phyloP scores from a whole-genome alignment of 2,329 filamentous ascomycete species.

The Claviceps arundinis region DNA sequence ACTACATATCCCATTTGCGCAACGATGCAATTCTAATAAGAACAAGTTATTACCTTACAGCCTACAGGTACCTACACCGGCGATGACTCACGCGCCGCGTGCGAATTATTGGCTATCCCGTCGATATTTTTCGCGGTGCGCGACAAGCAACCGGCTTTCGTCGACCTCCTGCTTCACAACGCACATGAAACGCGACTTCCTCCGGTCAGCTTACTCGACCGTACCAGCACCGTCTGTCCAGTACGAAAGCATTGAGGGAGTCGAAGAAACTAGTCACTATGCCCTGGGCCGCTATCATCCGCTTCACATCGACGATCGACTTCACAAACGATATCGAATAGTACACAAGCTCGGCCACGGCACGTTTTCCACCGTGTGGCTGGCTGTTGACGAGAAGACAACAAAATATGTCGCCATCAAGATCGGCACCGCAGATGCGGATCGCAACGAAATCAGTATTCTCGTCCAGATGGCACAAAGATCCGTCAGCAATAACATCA shows the following conservation, averaged over 20 bases:
- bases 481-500: constrained; percentile 4
- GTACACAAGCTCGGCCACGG: background rate
- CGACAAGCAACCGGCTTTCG: background rate
- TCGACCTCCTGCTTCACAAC: background rate
- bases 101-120: background rate
- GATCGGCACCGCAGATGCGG: constrained; percentile 16
- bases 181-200: background rate
- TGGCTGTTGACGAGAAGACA: background rate
- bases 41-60: too few relatives aligned
- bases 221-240: background rate
- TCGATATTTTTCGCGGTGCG: background rate
- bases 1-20: too few relatives aligned
- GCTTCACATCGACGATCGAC: constrained; percentile 24
- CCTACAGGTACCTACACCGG: too few relatives aligned
- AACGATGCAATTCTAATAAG: too few relatives aligned
- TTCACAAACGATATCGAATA: constrained; percentile 21
- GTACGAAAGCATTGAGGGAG: constrained; percentile 12
- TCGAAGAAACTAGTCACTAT: constrained; percentile 11
- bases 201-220: background rate
- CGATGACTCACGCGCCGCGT: constrained; percentile 12
- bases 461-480: constrained; percentile 8
- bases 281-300: constrained; percentile 22
- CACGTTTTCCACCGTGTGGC: background rate
- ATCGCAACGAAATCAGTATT: constrained; percentile 11
- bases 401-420: constrained; percentile 12